phyloP scores from a whole-genome alignment of 2,329 filamentous ascomycete genomes.

The Calonectria pteridis region DNA sequence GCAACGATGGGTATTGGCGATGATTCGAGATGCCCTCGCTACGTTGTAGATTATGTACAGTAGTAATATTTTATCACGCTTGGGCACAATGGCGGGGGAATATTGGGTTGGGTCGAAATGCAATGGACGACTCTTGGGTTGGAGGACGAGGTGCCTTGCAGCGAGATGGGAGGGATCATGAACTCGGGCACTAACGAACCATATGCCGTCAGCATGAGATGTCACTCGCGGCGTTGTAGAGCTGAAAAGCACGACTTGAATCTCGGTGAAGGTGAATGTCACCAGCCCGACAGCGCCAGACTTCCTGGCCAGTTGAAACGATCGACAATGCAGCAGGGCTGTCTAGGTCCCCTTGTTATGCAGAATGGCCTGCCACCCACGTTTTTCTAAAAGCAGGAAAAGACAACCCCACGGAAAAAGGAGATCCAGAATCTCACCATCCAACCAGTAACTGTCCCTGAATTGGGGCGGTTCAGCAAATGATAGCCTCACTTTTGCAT shows the following conservation, averaged over 20 bases:
- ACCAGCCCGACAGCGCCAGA: not conserved
- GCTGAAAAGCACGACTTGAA: slow-evolving; percentile 4
- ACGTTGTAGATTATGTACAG: slow-evolving; percentile 11
- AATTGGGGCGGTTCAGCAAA: not conserved
- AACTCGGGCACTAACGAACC: not conserved
- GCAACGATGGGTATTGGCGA: not conserved
- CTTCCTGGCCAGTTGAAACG: not conserved
- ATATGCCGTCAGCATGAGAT: slow-evolving; percentile 7
- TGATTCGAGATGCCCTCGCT: slow-evolving; percentile 15
- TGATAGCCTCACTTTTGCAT: slow-evolving; percentile 8
- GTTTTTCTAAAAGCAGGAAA: not conserved
- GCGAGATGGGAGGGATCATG: not conserved
- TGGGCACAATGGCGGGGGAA: not conserved
- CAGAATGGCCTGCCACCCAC: slow-evolving; percentile 7
- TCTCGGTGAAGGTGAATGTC: slow-evolving; percentile 5
- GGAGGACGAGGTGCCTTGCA: slow-evolving; percentile 2
- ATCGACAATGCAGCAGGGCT: slow-evolving; percentile 19
- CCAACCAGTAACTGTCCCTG: slow-evolving; percentile 1
- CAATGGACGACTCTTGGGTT: not conserved
- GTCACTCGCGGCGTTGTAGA: not conserved
- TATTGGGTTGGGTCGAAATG: slow-evolving; percentile 5
- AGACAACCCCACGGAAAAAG: not conserved
- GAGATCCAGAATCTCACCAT: slow-evolving; percentile 5
- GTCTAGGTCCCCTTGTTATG: not conserved
- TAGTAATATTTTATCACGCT: not conserved